Evolutionary conservation across 441 rosid genomes (phyloP).

Genomic region (Hypseocharis bilobata): DNA sequence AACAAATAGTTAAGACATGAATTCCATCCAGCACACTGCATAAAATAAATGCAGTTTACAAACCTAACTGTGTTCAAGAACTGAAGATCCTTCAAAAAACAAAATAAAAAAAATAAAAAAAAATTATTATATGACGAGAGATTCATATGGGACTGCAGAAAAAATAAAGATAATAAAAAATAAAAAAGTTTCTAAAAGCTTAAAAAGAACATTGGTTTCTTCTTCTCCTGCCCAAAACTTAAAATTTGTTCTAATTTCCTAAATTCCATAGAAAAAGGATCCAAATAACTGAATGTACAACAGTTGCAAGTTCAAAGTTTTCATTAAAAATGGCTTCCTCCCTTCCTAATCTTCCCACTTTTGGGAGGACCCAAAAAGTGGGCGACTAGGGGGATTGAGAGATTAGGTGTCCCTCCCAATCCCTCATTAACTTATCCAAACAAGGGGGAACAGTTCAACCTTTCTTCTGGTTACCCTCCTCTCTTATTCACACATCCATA

Average conservation of each 20-base stretch:
- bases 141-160: neutral
- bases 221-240: neutral
- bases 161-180: neutral
- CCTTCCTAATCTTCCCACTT: too few species aligned
- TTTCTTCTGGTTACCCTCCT: neutral
- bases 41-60: neutral
- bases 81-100: too few species aligned
- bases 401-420: neutral
- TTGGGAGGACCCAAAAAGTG: too few species aligned
- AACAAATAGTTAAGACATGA: conserved; percentile 16
- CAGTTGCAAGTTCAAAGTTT: neutral
- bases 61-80: neutral
- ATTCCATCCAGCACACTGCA: neutral
- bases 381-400: neutral
- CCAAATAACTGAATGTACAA: neutral
- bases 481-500: too few species aligned
- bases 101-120: neutral
- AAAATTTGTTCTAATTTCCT: neutral
- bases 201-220: neutral
- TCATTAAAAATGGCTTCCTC: too few species aligned
- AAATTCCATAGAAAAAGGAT: neutral
- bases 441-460: too few species aligned
- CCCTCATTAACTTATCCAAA: neutral
- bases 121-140: neutral
- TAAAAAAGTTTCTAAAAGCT: neutral